phyloP scores from a whole-genome alignment of 352 stramenopile species.

The Stephanocyclus meneghinianus region DNA sequence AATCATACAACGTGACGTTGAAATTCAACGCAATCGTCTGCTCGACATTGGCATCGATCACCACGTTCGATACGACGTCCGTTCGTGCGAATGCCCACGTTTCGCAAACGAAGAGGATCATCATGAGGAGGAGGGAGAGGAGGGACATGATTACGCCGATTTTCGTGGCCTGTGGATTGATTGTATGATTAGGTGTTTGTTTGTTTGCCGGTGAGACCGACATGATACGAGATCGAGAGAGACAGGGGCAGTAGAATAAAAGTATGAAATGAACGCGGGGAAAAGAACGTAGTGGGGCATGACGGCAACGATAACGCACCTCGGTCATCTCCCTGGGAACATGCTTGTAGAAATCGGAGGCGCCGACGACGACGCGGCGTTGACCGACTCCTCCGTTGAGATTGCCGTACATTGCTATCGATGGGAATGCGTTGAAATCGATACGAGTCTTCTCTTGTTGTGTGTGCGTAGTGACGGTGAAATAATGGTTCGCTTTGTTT shows the following conservation, averaged over 20 bases:
- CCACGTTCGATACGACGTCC: conserved; percentile 60
- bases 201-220: neutral
- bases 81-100: conserved; percentile 71
- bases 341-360: conserved; percentile 76
- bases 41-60: conserved; percentile 68
- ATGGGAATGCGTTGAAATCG: neutral
- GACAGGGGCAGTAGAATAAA: neutral
- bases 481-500: neutral
- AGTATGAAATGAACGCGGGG: neutral
- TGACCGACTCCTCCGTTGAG: conserved; percentile 19
- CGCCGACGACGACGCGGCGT: conserved; percentile 50
- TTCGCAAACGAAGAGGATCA: conserved; percentile 60
- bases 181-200: neutral
- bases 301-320: conserved; percentile 26
- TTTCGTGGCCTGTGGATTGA: conserved; percentile 20
- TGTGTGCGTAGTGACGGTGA: neutral
- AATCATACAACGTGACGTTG: conserved; percentile 96
- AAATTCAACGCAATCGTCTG: conserved; percentile 92
- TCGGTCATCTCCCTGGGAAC: conserved; percentile 79
- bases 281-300: neutral
- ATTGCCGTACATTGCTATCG: conserved; percentile 24
- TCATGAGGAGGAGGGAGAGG: conserved; percentile 31
- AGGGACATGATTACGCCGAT: conserved; percentile 37
- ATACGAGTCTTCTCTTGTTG: no score
- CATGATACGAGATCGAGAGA: neutral